Percentiles rank a stretch among this genome's conserved stretches.
Conservation (phyloP, 805 yeast genomes). For the Helenozyma baotianmanensis region DNA sequence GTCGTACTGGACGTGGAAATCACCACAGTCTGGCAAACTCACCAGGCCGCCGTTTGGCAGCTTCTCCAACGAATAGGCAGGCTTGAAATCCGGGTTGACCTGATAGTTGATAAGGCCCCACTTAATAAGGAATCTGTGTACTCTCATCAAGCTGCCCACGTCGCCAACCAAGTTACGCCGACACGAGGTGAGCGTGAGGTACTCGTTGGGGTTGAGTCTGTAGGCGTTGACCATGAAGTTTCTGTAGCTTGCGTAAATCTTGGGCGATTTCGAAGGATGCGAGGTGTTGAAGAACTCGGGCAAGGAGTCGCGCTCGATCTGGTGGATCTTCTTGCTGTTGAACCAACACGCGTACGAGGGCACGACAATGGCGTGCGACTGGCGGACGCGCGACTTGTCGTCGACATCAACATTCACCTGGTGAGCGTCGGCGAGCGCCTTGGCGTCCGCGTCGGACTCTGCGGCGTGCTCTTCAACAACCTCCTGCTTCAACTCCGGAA, state of each 20-base stretch:
- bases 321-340: slow-evolving; percentile 62
- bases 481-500: neutral
- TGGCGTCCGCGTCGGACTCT: slow-evolving; percentile 1
- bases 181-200: slow-evolving; percentile 83
- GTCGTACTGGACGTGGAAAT: slow-evolving; percentile 72
- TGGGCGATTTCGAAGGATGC: slow-evolving; percentile 75
- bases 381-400: slow-evolving; percentile 32
- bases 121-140: slow-evolving; percentile 76
- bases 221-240: slow-evolving; percentile 87
- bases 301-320: slow-evolving; percentile 74
- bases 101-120: slow-evolving; percentile 96
- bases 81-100: slow-evolving; percentile 73
- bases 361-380: slow-evolving; percentile 77
- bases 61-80: slow-evolving; percentile 54
- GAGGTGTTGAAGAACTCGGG: slow-evolving; percentile 82
- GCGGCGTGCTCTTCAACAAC: neutral
- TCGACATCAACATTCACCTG: slow-evolving; percentile 11
- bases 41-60: slow-evolving; percentile 38
- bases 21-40: slow-evolving; percentile 69
- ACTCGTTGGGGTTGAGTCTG: slow-evolving; percentile 84
- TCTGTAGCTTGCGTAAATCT: slow-evolving; percentile 74
- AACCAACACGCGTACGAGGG: slow-evolving; percentile 93
- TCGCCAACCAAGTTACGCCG: slow-evolving; percentile 90
- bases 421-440: neutral
- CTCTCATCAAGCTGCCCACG: slow-evolving; percentile 81